These are phyloP conservation scores for Silene noctiflora DNA, from an alignment of 179 eudicot species.

Conservation along the genomic window DNA sequence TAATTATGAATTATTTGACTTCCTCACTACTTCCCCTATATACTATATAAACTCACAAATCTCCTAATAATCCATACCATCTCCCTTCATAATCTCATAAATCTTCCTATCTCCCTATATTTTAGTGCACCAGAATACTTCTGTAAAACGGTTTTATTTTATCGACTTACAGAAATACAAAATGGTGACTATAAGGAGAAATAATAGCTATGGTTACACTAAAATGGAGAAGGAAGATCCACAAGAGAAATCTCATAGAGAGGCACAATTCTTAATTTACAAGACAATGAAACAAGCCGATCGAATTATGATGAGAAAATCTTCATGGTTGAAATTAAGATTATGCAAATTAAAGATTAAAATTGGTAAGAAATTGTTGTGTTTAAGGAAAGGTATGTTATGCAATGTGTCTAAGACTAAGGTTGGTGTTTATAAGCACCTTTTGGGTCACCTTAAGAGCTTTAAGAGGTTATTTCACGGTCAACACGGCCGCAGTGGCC, in stretches of 20 bases:
- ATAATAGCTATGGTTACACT: slow-evolving; percentile 39
- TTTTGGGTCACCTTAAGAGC: slow-evolving; percentile 37
- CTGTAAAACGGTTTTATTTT: neutral
- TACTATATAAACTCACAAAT: slow-evolving; percentile 1
- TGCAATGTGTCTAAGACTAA: slow-evolving; percentile 33
- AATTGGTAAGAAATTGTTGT: slow-evolving; percentile 64
- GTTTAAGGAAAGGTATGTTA: slow-evolving; percentile 46
- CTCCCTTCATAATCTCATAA: neutral
- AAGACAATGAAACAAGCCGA: slow-evolving; percentile 53
- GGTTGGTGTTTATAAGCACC: slow-evolving; percentile 34
- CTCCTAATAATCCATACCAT: neutral
- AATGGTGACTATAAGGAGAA: slow-evolving; percentile 29
- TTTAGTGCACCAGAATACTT: neutral
- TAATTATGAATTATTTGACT: slow-evolving; percentile 12
- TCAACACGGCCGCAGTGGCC: slow-evolving; percentile 14
- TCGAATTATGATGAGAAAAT: slow-evolving; percentile 19
- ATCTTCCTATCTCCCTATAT: neutral
- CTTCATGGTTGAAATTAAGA: slow-evolving; percentile 44
- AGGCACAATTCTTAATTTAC: slow-evolving; percentile 75
- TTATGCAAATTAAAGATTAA: slow-evolving; percentile 57
- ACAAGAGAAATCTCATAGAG: slow-evolving; percentile 45
- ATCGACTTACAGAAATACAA: neutral
- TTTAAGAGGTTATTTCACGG: slow-evolving; percentile 43
- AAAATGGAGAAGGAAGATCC: slow-evolving; percentile 59
- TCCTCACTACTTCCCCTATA: neutral